Base-by-base conservation (phyloP, 192 early-diverging fungal species). In the Coemansia sp. region DNA sequence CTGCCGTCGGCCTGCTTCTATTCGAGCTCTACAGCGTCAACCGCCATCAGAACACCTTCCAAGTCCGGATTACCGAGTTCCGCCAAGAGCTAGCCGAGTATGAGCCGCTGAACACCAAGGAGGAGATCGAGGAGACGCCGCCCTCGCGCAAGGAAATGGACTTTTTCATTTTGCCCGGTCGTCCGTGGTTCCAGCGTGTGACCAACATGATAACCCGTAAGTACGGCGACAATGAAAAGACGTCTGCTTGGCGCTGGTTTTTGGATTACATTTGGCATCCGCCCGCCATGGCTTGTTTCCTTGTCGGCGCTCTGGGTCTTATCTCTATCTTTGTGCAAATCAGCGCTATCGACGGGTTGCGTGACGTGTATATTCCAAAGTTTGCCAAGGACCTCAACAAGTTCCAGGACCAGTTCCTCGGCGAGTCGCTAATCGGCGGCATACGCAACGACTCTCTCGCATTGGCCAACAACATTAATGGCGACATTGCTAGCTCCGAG, bases 171-270 rank as follows among this genome's bases (percentile, higher is more conserved):
- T 68, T 79, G 8, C 77, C 77, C 0, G 72, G 77, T 35, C 56
- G 66, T 13, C 68, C 71, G 3, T 50, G 34, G 64, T 65, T 79
- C 28, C 45, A 74, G 5, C 52, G 64, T 12, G 3, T 73, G 14
- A 69, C 68, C 1, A 36, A 61, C 13, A 62, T 59, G 9, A 41
- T 74, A 11, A 65, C 48, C 18, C 56, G 25, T 6, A 73, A 58
- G 38, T 61, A 55, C 16, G 72, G 72, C 50, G 61, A 74, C 41
- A 53, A 38, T 20, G 68, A 74, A 31, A 37, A 53, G 25, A 52
- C 69, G n/a, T 56, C 68, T 26, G 69, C 69, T 9, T 79, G 72
- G 73, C 82, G 82, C 61, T 83, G 82, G 82, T 83, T 57, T 59
- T 20, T 71, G 10, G 62, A 83, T 52, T 83, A 83, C 31, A 55